Evolutionary conservation across 1,284 basidiomycete genomes (phyloP).

Genomic region (Cryptococcus maquisensis): DNA sequence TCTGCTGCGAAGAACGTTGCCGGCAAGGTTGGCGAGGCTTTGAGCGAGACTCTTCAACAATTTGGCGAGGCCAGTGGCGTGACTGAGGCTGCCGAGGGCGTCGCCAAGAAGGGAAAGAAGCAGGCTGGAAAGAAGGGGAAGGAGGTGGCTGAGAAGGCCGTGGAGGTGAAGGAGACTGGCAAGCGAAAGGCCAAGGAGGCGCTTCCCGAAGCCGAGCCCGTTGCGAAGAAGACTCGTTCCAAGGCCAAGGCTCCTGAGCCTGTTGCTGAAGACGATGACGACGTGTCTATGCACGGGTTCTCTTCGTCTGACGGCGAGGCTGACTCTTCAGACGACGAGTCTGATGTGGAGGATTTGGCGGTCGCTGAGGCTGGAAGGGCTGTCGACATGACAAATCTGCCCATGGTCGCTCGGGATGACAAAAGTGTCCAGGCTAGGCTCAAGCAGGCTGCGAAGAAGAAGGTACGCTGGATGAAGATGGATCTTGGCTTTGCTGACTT

Average conservation of each 20-base stretch:
- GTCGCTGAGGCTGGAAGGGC: conserved; percentile 38
- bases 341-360: conserved; percentile 56
- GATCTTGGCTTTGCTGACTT: conserved; percentile 1
- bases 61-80: conserved; percentile 35
- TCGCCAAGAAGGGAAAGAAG: conserved; percentile 14
- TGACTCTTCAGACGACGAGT: conserved; percentile 77
- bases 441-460: conserved; percentile 74
- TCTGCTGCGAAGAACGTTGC: conserved; percentile 24
- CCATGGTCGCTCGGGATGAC: conserved; percentile 80
- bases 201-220: conserved; percentile 10
- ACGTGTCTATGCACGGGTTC: conserved; percentile 61
- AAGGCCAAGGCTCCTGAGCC: conserved; percentile 12
- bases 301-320: conserved; percentile 55
- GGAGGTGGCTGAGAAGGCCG: conserved; percentile 9
- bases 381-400: conserved; percentile 66
- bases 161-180: conserved; percentile 12
- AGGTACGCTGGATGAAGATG: conserved; percentile 54
- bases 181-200: conserved; percentile 21
- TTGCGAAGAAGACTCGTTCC: conserved; percentile 6
- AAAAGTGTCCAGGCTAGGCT: conserved; percentile 70
- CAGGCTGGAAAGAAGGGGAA: conserved; percentile 14
- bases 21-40: conserved; percentile 45
- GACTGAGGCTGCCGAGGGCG: conserved; percentile 11
- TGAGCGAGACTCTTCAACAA: conserved; percentile 30
- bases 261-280: conserved; percentile 37